Base-by-base conservation (phyloP, 768 basidiomycete species). In the Pleurotus tuoliensis region DNA sequence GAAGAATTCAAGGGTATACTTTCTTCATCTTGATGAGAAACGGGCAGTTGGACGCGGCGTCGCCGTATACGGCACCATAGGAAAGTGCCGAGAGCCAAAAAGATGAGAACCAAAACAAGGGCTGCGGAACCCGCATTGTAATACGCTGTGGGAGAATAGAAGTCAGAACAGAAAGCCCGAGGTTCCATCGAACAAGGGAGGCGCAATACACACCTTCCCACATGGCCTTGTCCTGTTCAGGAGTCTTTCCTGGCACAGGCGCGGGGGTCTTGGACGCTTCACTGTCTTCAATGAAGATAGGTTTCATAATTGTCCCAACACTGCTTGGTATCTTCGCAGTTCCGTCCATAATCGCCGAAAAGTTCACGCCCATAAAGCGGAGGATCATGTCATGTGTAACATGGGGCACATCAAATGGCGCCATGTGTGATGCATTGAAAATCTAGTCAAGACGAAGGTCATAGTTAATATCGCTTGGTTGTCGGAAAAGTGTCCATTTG, bases 361-460 rank as follows among this genome's bases (percentile, higher is more conserved):
- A 91, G 74, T 98, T 88, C 58, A 94, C 84, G 50, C 84, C 88
- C 87, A 98, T 92, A 76, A 99, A 99, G 12, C 97, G 91, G 40
- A 97, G 83, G 63, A 99, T 96, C 97, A 98, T 98, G 70, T 99
- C 97, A 69, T 98, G 94, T 3, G 95, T 78, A 16, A 88, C 84
- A 51, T 91, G 81, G 0, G 94, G 95, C 11, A 90, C 76, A 69
- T 99, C 96, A 69, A 77, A 89, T 11, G 90, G 87, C 6, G 84
- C 96, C 97, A 98, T 99, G 71, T 98, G 97, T 1, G 95, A 98
- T 2, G 93, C 92, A 58, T 94, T 91, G 70, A 88, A 90, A 22
- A 97, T 82, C 92, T 94, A 57, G 22, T 27, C n/a, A 8, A 43
- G 56, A 41, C 50, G 27, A 37, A 49, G 5, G 13, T 41, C 8